phyloP scores from a whole-genome alignment of 208 protist species.

The Acanthamoeba castellanii region DNA sequence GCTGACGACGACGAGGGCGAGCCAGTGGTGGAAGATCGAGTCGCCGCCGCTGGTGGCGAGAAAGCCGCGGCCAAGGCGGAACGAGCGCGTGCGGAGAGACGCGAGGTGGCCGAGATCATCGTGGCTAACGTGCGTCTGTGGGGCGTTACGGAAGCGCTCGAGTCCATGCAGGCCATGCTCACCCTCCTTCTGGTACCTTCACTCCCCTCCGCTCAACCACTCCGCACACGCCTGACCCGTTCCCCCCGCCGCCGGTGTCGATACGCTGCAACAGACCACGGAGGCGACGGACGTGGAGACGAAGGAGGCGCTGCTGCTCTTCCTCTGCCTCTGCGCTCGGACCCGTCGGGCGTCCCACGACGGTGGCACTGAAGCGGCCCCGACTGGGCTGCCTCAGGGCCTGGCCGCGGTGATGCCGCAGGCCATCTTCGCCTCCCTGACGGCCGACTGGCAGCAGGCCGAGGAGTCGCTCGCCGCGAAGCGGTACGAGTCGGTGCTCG shows the following conservation, averaged over 20 bases:
- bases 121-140: constrained; percentile 10
- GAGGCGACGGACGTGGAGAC: neutral
- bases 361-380: neutral
- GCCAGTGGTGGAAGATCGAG: neutral
- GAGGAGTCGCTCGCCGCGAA: neutral
- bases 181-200: neutral
- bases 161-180: constrained; percentile 37
- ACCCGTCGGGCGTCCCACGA: neutral
- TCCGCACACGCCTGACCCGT: neutral
- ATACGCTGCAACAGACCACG: neutral
- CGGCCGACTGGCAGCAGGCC: neutral
- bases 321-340: neutral
- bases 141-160: neutral
- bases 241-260: neutral
- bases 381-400: neutral
- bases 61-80: neutral
- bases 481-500: neutral
- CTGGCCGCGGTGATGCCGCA: constrained; percentile 34
- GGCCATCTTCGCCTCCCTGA: constrained; percentile 2
- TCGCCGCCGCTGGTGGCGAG: neutral
- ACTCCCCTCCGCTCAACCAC: neutral
- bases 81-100: neutral
- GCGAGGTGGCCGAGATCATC: constrained; percentile 54
- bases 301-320: constrained; percentile 44
- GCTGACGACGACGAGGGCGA: neutral